A percentile compares a stretch with the other conserved stretches of the same genome.
Conservation (phyloP, 208 protist species). For the Tritrichomonas musculus region DNA sequence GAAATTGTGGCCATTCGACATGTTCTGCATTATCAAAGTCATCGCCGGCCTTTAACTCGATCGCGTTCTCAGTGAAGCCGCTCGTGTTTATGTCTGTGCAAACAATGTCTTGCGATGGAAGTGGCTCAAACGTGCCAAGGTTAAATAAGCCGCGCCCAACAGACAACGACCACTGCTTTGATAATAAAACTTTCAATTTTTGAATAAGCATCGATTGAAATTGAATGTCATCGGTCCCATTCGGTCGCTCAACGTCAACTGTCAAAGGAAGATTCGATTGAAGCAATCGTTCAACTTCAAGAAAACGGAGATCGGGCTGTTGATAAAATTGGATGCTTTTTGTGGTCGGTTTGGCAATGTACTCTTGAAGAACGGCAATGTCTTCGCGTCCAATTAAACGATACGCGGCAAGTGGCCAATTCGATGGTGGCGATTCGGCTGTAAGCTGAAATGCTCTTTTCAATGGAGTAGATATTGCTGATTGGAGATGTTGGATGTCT, state of each 20-base stretch:
- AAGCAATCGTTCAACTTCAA: slow-evolving; percentile 5
- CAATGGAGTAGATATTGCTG: neutral
- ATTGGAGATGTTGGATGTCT: neutral
- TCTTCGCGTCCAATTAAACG: neutral
- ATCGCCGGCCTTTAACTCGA: neutral
- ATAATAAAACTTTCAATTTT: neutral
- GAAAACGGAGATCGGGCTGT: neutral
- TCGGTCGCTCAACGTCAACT: slow-evolving; percentile 16
- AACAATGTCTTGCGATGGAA: neutral
- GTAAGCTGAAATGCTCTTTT: neutral
- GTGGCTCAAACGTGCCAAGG: neutral
- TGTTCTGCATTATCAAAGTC: neutral
- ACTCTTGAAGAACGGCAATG: neutral
- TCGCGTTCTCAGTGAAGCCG: neutral
- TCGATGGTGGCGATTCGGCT: neutral
- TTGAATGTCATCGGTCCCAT: slow-evolving; percentile 22
- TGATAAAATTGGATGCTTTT: neutral
- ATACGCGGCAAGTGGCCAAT: slow-evolving; percentile 26
- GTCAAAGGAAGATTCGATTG: slow-evolving; percentile 2
- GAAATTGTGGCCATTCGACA: neutral
- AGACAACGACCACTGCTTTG: neutral
- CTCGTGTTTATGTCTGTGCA: neutral
- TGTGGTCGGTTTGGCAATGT: neutral
- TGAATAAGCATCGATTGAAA: neutral
- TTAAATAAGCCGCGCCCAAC: neutral